Evolutionary conservation across 139 green algal genomes (phyloP), one percentile per base, ranked within the genome.

Genomic region (Ettlia oleoabundans): DNA sequence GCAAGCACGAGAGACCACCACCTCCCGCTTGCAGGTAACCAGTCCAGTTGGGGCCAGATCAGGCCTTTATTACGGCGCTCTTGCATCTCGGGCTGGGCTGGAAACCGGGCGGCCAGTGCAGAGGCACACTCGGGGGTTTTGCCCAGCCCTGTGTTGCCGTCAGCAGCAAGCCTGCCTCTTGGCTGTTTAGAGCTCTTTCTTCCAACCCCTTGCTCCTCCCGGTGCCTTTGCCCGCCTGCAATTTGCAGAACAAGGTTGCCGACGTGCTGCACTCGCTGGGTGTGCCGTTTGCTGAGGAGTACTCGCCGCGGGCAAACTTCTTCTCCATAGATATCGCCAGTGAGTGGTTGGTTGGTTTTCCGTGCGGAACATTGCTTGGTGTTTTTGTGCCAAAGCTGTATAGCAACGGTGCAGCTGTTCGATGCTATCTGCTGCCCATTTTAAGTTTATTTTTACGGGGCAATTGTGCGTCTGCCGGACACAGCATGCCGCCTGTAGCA

Each of bases 261-360:
- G 82, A 55, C 22, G 82, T 80, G 72, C 82, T 86, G 72, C 58
- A 28, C 38, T 30, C 37, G 1, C 21, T 86, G 72, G 82, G 82
- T 1, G 70, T 86, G 40, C 55, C 22, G 4, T 86, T 65, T 63
- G 37, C 68, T 1, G 40, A 63, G 51, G 82, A 86, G 42, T 78
- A 86, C 72, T 52, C 61, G 41, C 72, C 82, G 6, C 38, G 53
- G 2, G 62, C 40, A 38, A 65, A 53, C 47, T 66, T 81, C 37
- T 92, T 92, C 80, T 81, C 52, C 6, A 87, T 93, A 32, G 89
- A 94, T 79, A 86, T 88, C 21, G 76, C 72, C 78, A 82, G 88
- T 87, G 73, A 63, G 86, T 47, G 28, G 19, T 37, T 74, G 28
- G 18, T n/a, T n/a, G n/a, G n/a, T n/a, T n/a, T 38, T 30, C 15